Conservation (phyloP, 148 eudicot genomes). For the Camellia sinensis region DNA sequence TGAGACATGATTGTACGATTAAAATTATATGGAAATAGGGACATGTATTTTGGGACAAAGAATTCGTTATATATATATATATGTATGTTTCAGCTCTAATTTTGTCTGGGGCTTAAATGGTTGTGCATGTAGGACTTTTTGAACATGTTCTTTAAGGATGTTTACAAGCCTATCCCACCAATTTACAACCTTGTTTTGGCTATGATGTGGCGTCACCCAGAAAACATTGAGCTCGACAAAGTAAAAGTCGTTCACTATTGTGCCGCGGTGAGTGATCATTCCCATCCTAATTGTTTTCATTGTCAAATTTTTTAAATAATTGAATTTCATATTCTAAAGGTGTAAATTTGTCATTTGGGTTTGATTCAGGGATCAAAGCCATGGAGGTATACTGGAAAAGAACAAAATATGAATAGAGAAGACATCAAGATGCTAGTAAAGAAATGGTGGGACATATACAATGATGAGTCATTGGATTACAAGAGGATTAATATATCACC, state of each 20-base stretch:
- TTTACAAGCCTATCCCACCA: constrained; percentile 38
- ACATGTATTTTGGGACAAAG: too few species aligned
- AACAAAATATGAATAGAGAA: constrained; percentile 46
- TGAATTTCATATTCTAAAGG: neutral
- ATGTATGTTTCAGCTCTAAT: neutral
- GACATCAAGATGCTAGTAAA: constrained; percentile 43
- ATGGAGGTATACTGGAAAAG: constrained; percentile 44
- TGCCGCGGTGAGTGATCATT: constrained; percentile 28
- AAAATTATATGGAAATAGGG: neutral
- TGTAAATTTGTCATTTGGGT: neutral
- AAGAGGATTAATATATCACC: neutral
- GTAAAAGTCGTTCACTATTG: constrained; percentile 54
- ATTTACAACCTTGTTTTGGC: constrained; percentile 43
- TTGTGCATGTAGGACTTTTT: constrained; percentile 33
- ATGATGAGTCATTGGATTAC: constrained; percentile 39
- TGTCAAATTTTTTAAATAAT: neutral
- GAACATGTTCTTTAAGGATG: constrained; percentile 47
- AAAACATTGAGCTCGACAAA: constrained; percentile 27
- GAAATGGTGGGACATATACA: constrained; percentile 42
- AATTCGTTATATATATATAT: too few species aligned
- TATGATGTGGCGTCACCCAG: constrained; percentile 58
- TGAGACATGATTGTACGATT: too few species aligned
- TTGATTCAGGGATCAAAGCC: constrained; percentile 39
- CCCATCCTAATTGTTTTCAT: neutral
- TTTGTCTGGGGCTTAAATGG: neutral